These are phyloP conservation scores for Plenodomus biglobosus DNA, from an alignment of 2,329 filamentous ascomycete genomes.

Conservation along the genomic window DNA sequence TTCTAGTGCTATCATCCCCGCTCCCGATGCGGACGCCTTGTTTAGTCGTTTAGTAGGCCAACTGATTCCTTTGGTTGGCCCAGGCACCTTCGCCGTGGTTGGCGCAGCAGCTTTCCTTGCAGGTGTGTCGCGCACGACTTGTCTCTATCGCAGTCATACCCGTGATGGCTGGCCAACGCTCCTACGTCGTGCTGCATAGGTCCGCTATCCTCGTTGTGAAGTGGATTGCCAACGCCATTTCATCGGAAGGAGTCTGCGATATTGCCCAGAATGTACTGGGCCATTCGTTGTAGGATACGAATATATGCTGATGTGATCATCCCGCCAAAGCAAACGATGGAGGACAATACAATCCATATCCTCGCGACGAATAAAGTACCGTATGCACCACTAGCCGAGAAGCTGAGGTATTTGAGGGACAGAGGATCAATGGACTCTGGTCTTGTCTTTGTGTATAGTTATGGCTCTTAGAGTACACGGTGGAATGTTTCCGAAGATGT, in stretches of 20 bases:
- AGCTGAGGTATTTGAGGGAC: slow-evolving; percentile 51
- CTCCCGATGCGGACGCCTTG: slow-evolving; percentile 59
- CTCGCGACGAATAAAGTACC: slow-evolving; percentile 49
- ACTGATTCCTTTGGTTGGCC: slow-evolving; percentile 50
- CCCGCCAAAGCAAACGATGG: slow-evolving; percentile 58
- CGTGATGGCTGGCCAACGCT: slow-evolving; percentile 59
- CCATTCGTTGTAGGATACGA: slow-evolving; percentile 60
- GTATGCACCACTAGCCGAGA: slow-evolving; percentile 46
- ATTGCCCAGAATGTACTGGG: slow-evolving; percentile 61
- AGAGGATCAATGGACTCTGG: slow-evolving; percentile 61
- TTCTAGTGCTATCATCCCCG: slow-evolving; percentile 62
- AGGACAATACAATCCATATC: slow-evolving; percentile 56
- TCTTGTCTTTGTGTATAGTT: slow-evolving; percentile 55
- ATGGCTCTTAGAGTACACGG: slow-evolving; percentile 55
- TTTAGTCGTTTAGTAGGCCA: slow-evolving; percentile 59
- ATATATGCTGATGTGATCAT: slow-evolving; percentile 54
- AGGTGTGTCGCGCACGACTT: slow-evolving; percentile 61
- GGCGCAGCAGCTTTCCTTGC: slow-evolving; percentile 61
- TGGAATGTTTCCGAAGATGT: slow-evolving; percentile 63
- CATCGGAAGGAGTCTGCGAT: slow-evolving; percentile 59
- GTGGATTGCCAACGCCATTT: slow-evolving; percentile 60
- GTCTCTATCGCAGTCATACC: slow-evolving; percentile 63
- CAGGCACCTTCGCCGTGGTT: slow-evolving; percentile 63
- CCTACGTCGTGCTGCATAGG: slow-evolving; percentile 61
- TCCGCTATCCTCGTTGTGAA: slow-evolving; percentile 62